phyloP scores from a whole-genome alignment of 139 green algal genomes.

The Klebsormidium nitens region DNA sequence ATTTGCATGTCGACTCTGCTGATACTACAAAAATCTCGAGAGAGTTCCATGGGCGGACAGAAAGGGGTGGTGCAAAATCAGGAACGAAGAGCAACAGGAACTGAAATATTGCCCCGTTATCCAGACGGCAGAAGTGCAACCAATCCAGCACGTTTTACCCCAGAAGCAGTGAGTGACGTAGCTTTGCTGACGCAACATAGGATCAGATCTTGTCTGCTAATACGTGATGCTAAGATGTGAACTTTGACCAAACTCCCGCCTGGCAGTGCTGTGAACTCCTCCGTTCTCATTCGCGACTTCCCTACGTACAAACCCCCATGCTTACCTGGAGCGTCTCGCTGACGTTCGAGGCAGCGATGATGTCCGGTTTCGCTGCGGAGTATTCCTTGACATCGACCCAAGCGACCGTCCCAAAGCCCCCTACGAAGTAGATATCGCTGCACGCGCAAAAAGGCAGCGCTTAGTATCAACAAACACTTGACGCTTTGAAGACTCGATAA shows the following conservation, averaged over 20 bases:
- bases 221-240: background rate
- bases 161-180: background rate
- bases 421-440: conserved; percentile 97
- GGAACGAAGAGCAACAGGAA: too few relatives aligned
- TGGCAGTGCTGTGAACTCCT: too few relatives aligned
- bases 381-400: conserved; percentile 92
- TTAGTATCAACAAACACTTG: too few relatives aligned
- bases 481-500: too few relatives aligned
- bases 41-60: too few relatives aligned
- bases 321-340: conserved; percentile 39
- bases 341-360: conserved; percentile 45
- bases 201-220: background rate
- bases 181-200: background rate
- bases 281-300: background rate
- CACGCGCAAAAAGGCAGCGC: background rate
- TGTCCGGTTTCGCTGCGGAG: conserved; percentile 65
- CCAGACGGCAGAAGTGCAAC: too few relatives aligned
- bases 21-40: too few relatives aligned
- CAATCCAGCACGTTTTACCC: background rate
- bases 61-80: too few relatives aligned
- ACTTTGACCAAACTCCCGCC: background rate
- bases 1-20: too few relatives aligned
- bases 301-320: background rate
- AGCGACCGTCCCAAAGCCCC: conserved; percentile 86
- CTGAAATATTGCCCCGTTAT: too few relatives aligned